These are phyloP conservation scores for Dendrothele bispora DNA, from an alignment of 768 basidiomycete genomes.

Conservation along the genomic window DNA sequence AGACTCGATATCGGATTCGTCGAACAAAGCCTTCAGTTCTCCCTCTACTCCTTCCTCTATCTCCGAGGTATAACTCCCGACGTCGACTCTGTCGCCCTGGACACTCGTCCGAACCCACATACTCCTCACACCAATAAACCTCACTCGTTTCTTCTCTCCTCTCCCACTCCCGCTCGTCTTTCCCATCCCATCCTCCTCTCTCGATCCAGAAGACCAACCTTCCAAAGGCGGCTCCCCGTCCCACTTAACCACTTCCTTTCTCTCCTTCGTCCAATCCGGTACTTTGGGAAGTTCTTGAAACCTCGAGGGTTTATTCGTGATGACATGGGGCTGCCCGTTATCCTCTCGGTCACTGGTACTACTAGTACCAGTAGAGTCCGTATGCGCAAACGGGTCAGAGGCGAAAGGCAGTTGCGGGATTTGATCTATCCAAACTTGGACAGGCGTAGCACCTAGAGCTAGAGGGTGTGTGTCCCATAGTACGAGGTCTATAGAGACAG, in stretches of 20 bases:
- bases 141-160: slow-evolving; percentile 32
- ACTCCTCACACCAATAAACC: slow-evolving; percentile 64
- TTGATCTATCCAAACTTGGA: slow-evolving; percentile 89
- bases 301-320: slow-evolving; percentile 48
- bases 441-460: slow-evolving; percentile 81
- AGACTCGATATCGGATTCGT: slow-evolving; percentile 12
- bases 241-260: slow-evolving; percentile 54
- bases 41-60: too few species aligned
- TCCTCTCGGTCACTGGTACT: too few species aligned
- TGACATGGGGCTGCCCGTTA: slow-evolving; percentile 41
- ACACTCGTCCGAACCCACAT: slow-evolving; percentile 35
- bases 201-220: slow-evolving; percentile 23
- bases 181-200: too few species aligned
- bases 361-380: too few species aligned
- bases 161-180: too few species aligned
- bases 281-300: slow-evolving; percentile 52
- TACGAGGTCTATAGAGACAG: slow-evolving; percentile 57
- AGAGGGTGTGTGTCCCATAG: slow-evolving; percentile 87
- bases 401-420: slow-evolving; percentile 63
- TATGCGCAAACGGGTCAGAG: too few species aligned
- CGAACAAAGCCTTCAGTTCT: slow-evolving; percentile 29
- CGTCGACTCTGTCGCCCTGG: too few species aligned
- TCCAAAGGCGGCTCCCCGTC: slow-evolving; percentile 77
- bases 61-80: too few species aligned
- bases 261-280: slow-evolving; percentile 73